These are phyloP conservation scores for Verticillium albo-atrum DNA, from an alignment of 2,329 filamentous ascomycete species.

Conservation along the genomic window DNA sequence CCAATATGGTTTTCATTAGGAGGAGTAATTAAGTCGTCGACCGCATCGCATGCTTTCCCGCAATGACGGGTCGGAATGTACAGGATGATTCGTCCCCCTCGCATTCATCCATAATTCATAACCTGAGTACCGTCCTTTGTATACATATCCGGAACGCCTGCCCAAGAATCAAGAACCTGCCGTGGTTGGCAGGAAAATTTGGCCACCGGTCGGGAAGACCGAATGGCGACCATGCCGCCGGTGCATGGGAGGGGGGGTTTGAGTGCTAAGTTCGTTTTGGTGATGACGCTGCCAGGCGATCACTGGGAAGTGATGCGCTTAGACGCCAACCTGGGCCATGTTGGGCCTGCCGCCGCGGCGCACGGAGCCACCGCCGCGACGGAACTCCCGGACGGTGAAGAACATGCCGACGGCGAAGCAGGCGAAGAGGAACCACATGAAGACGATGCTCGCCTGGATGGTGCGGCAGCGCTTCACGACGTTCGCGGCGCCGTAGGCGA, in stretches of 20 bases:
- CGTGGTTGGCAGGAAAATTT: not conserved
- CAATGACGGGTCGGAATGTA: not conserved
- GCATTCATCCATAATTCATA: not conserved
- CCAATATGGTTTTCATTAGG: not conserved
- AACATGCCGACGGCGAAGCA: constrained; percentile 54
- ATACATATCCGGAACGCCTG: not conserved
- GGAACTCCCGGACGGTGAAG: constrained; percentile 49
- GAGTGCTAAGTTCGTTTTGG: not conserved
- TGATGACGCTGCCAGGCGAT: not conserved
- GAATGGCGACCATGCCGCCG: not conserved
- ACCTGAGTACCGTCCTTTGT: not conserved
- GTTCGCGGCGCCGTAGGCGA: constrained; percentile 58
- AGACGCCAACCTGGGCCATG: constrained; percentile 55
- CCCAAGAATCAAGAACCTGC: not conserved
- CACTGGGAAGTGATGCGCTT: constrained; percentile 11
- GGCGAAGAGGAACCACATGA: constrained; percentile 75
- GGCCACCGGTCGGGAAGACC: not conserved
- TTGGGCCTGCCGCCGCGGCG: constrained; percentile 36
- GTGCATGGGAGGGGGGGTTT: not conserved
- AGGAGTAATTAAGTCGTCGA: not conserved
- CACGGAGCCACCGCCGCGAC: constrained; percentile 41
- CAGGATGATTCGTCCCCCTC: not conserved
- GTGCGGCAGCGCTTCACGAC: constrained; percentile 65
- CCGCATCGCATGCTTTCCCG: not conserved
- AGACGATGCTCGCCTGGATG: constrained; percentile 69